Conservation (phyloP, 2,329 filamentous ascomycete genomes). For the Monosporascus sp. region DNA sequence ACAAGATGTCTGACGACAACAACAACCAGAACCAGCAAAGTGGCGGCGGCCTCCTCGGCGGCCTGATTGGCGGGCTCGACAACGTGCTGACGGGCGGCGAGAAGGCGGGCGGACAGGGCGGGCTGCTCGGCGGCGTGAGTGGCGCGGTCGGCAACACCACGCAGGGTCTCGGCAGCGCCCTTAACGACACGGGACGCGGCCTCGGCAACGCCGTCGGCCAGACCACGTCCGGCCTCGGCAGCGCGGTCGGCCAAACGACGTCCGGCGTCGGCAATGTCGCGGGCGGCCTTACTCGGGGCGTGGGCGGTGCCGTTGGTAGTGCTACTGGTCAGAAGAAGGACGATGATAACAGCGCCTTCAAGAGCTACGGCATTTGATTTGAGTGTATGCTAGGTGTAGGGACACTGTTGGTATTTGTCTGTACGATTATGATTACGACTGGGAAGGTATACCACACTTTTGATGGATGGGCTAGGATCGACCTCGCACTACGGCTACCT, state of each 20-base stretch:
- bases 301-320: conserved; percentile 12
- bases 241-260: conserved; percentile 13
- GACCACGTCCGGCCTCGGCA: conserved; percentile 24
- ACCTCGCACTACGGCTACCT: too few relatives aligned
- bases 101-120: conserved; percentile 27
- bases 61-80: conserved; percentile 26
- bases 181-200: conserved; percentile 25
- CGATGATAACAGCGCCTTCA: conserved; percentile 13
- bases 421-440: not conserved
- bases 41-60: conserved; percentile 26
- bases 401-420: not conserved
- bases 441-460: not conserved
- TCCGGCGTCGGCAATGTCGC: conserved; percentile 17
- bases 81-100: conserved; percentile 29
- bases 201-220: conserved; percentile 26
- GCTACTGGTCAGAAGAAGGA: conserved; percentile 12
- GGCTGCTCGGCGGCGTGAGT: conserved; percentile 26
- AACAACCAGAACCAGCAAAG: conserved; percentile 1
- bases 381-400: not conserved
- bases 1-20: conserved; percentile 27
- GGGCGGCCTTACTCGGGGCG: conserved; percentile 5
- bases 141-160: conserved; percentile 25
- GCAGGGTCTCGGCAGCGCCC: conserved; percentile 23
- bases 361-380: conserved; percentile 23
- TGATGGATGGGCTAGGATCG: too few relatives aligned